Base-by-base conservation (phyloP, 371 early-diverging fungal genomes). In the Sporodiniella umbellata region DNA sequence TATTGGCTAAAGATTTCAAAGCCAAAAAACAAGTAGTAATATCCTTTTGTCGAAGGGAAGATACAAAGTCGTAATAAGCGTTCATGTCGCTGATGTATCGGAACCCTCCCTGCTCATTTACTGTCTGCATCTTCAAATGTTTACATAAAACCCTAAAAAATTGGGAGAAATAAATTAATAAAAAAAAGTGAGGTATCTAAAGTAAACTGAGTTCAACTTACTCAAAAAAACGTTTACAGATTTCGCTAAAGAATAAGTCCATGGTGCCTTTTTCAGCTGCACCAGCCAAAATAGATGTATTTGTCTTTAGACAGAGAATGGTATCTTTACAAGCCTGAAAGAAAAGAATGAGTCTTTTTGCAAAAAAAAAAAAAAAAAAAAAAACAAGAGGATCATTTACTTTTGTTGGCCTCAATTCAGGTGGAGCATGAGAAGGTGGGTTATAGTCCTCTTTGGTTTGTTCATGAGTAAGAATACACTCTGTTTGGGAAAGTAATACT, bases 61-160 rank as follows among this genome's bases (percentile, higher is more conserved):
- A 54, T 6, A 75, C 56, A 53, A 79, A 84, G 22, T 80, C 70
- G 54, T 84, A 78, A 64, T 92, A 95, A 26, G 83, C 77, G 66
- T 95, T 95, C 63, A 96, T 73, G 49, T 96, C 95, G 49, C 94
- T 91, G 28, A 91, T 88, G n/a, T 89, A 78, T 58, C 85, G 84
- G 51, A 87, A 83, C 2, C 89, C 89, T 10, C 95, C 95, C 17
- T 80, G 70, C 60, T 87, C 86, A 48, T 84, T 88, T 31, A 95
- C 82, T 21, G 83, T 86, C 54, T 82, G 87, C 49, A 75, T 66
- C 56, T 88, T 88, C 35, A 95, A 75, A 69, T 94, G 88, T 48
- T 93, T 90, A 56, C 82, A 76, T 23, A 89, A 75, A 43, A 85
- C 65, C 30, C 84, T 85, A 56, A 3, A 15, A 35, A 14, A 38